Conservation (phyloP, 768 basidiomycete species). For the Suillus placidus region DNA sequence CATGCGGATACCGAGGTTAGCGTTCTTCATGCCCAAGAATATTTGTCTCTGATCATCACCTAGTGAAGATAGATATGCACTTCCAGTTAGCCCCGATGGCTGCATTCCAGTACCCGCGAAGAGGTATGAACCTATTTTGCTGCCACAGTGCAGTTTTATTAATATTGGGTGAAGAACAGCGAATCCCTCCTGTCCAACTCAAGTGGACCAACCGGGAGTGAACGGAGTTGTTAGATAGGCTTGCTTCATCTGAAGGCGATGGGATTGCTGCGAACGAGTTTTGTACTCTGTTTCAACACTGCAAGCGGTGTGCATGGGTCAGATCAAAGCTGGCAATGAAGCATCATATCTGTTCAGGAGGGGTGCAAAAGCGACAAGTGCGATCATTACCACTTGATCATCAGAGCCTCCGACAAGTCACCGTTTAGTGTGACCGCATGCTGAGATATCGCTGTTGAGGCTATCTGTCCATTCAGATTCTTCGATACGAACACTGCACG, state of each 20-base stretch:
- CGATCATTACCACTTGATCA: no score
- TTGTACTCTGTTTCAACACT: neutral
- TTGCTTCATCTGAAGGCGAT: neutral
- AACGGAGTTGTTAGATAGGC: neutral
- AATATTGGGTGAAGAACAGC: neutral
- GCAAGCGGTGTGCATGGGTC: neutral
- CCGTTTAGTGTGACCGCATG: no score
- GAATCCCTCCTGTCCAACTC: neutral
- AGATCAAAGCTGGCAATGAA: neutral
- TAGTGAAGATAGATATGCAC: neutral
- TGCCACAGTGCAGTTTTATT: neutral
- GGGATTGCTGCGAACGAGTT: neutral
- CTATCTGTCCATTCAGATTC: no score
- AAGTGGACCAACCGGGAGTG: neutral
- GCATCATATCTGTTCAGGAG: neutral
- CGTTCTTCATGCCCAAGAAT: neutral
- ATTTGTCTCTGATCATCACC: neutral
- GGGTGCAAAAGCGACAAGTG: no score
- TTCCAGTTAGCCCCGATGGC: neutral
- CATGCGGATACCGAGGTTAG: neutral
- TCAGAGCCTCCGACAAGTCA: no score
- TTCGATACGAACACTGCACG: no score
- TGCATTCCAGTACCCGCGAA: neutral
- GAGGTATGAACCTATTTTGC: neutral
- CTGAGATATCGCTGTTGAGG: no score